Conservation (phyloP, 495 filamentous ascomycete species). For the Trichoderma asperelloides region DNA sequence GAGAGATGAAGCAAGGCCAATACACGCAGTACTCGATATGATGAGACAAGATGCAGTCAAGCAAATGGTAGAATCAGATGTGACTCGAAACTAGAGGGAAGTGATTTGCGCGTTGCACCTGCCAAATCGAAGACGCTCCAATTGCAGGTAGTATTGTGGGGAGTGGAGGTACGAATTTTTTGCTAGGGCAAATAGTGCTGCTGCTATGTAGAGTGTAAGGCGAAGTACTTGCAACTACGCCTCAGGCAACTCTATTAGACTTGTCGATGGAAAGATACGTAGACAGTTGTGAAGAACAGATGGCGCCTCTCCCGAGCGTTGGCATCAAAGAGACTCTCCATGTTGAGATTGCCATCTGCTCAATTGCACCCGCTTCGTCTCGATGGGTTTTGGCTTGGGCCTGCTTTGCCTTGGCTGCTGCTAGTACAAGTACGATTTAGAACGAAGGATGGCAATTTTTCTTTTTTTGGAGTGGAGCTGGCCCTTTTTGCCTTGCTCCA, state of each 20-base stretch:
- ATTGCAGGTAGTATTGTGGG: neutral
- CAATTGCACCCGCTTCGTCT: no score
- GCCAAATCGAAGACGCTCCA: neutral
- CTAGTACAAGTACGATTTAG: no score
- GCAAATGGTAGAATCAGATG: neutral
- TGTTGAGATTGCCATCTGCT: no score
- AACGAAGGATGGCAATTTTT: neutral
- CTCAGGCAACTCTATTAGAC: neutral
- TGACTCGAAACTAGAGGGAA: neutral
- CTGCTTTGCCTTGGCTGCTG: neutral
- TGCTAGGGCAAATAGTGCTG: neutral
- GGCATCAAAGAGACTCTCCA: no score
- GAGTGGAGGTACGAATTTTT: neutral
- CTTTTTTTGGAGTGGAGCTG: neutral
- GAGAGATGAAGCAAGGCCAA: neutral
- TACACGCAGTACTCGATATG: neutral
- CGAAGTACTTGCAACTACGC: neutral
- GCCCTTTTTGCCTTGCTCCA: neutral
- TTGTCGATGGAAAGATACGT: no score
- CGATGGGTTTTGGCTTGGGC: no score
- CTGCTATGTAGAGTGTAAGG: neutral
- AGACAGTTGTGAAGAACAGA: no score
- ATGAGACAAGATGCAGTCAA: neutral
- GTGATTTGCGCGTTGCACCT: neutral
- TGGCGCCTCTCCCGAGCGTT: no score